Evolutionary conservation across 495 filamentous ascomycete genomes (phyloP), one percentile per base, ranked within the genome.

Genomic region (Hypoxylon intermedium): DNA sequence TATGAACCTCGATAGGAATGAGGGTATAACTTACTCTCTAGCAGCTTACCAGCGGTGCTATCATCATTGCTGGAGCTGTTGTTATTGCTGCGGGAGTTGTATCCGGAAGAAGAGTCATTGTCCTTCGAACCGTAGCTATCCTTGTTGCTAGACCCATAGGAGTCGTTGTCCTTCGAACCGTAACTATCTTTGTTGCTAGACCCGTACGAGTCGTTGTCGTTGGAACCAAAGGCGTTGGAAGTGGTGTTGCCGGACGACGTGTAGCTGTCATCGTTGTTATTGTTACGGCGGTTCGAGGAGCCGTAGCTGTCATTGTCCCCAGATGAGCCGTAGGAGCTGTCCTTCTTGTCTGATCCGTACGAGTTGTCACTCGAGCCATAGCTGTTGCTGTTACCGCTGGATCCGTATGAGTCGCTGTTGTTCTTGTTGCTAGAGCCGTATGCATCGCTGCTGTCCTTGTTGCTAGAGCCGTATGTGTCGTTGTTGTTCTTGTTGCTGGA

Each of bases 341-440:
- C 5, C 23, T 44, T 52, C 31, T 58, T 63, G 44, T 53, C 52
- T 6, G 67, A 67, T 0, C 63, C 67, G 48, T 61, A 70, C 2
- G 67, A 52, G 36, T 59, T 63, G 42, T 58, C 55, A 23, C 49
- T 31, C 3, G 56, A 65, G 3, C 61, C 56, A 16, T 58, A 68
- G n/a, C 49, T 20, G 53, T 50, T 42, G n/a, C 49, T 20, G 53
- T 50, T 42, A 12, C 41, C 63, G 46, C 21, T 57, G 2, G 52
- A 64, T 6, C 61, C 65, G 19, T 70, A 69, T 34, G 43, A 53
- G 40, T 53, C 30, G 12, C 55, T 65, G 40, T 55, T 42, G 9
- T 49, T 36, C 9, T 57, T 67, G 40, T 58, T 41, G 11, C 42
- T 36, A 1, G 52, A 63, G 28, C 68, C 68, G 15, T 62, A 67